Base-by-base conservation (phyloP, 2,329 filamentous ascomycete genomes). In the Pezicula carpinea region DNA sequence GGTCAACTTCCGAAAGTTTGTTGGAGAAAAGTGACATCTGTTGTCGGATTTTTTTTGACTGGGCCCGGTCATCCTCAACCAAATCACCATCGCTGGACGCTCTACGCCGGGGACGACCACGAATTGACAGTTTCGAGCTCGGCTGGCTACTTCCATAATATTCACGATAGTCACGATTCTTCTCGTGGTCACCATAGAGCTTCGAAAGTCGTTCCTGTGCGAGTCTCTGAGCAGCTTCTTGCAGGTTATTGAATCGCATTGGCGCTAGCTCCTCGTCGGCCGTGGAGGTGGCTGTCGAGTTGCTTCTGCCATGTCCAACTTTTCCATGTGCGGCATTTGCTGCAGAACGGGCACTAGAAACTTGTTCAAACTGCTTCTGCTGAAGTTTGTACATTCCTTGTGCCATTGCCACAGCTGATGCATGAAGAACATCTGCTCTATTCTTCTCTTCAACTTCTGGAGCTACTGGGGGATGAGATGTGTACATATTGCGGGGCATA, bases 321-420 rank as follows among this genome's bases (percentile, higher is more conserved):
- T 66, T 56, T n/a, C 60, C 57, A 43, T 61, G 54, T 17, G 63
- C 51, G 6, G 64, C 53, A 19, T 58, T 59, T 38, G 63, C 62
- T 23, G 63, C 66, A 29, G 39, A 43, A 17, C 58, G 55, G 11
- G 54, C 50, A 34, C 47, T 49, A 10, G 62, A 60, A 6, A 61
- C 63, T 13, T 57, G 63, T 10, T 73, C 64, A 1, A 60, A 60
- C 44, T 70, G 70, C 53, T 69, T 79, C 52, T 88, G 80, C 56
- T 89, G 83, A 29, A 80, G 72, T 10, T 73, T 79, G 62, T 90
- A 96, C 82, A 96, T 92, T 56, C 85, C 81, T 66, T 85, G 87
- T 6, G 91, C 90, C 89, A 96, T 95, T 10, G 87, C 88, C 3
- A 96, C 73, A 2, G 91, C 89, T 17, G 89, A 92, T 23, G 89